Base-by-base conservation (phyloP, 768 basidiomycete species). In the Boletales sp. region DNA sequence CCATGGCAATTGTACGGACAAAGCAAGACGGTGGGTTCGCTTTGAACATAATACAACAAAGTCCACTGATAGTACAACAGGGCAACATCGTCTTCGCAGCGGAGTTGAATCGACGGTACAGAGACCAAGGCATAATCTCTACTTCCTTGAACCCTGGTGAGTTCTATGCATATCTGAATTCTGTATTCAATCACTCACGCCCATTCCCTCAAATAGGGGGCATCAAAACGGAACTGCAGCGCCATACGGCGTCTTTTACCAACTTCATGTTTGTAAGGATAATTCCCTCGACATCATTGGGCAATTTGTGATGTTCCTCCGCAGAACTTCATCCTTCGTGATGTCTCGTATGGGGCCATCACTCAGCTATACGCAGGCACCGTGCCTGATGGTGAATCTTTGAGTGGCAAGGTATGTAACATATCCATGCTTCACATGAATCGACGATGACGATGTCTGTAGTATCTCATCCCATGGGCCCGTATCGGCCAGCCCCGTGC, bases 281-380 rank as follows among this genome's bases (percentile, higher is more conserved):
- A 13, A 19, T 39, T 37, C 12, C 36, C 15, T 35, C 36, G 17
- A 37, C 36, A 12, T 21, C 10, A 1, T 11, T 21, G 10, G 38
- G 19, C 12, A 6, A 39, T 12, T 21, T 39, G 21, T 12, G 12
- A 39, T 0, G 34, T 15, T 5, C 34, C 10, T 31, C 8, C 14
- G 11, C 38, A 65, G 64, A 28, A 28, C 17, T 0, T 25, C 17
- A 25, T 66, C 1, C 32, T 71, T 0, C 66, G 65, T 35, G 67
- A 71, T 9, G 60, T 66, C 0, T 44, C 65, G 2, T 63, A 66
- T 18, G 79, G 80, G 14, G 76, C 77, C 0, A 56, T 80, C 14
- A 80, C 78, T 1, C 76, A 73, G 45, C 57, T 81, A 1, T 81
- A 71, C 52, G 80, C 76, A 14, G 80, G 74, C 5, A 81, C 79